phyloP scores from a whole-genome alignment of 1,139 yeast genomes.

The Meyerozyma smithsonii region DNA sequence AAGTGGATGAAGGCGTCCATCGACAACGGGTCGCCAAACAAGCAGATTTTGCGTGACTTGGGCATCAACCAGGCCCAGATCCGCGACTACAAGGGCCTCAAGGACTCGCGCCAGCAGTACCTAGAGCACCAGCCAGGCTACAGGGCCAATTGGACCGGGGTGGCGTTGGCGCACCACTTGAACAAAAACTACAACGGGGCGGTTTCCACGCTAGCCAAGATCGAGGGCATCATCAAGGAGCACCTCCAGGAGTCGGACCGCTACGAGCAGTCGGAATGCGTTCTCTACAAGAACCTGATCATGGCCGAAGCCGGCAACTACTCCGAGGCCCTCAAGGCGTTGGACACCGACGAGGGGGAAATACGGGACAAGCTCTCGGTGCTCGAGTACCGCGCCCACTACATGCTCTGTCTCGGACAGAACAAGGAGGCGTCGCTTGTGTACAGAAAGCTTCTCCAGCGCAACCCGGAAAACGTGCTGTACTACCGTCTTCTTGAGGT shows the following conservation, averaged over 20 bases:
- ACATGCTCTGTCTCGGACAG: constrained; percentile 38
- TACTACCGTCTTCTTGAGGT: constrained; percentile 67
- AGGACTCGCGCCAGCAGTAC: constrained; percentile 60
- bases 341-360: constrained; percentile 48
- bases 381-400: constrained; percentile 64
- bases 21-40: constrained; percentile 75
- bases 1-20: constrained; percentile 76
- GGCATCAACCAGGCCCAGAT: constrained; percentile 74
- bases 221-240: constrained; percentile 68
- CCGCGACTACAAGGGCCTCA: constrained; percentile 65
- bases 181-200: constrained; percentile 65
- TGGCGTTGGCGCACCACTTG: constrained; percentile 83
- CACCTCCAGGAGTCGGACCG: constrained; percentile 63
- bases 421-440: constrained; percentile 60
- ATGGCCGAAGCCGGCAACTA: constrained; percentile 62
- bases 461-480: constrained; percentile 76
- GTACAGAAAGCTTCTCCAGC: constrained; percentile 66
- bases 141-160: constrained; percentile 88
- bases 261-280: constrained; percentile 77
- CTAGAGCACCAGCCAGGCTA: constrained; percentile 78
- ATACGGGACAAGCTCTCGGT: constrained; percentile 63
- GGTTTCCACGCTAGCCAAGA: constrained; percentile 64
- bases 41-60: constrained; percentile 77
- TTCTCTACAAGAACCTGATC: constrained; percentile 66
- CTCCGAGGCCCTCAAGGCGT: constrained; percentile 56